Conservation (phyloP, 2,329 filamentous ascomycete species). For the Aspergillus quadricinctus region DNA sequence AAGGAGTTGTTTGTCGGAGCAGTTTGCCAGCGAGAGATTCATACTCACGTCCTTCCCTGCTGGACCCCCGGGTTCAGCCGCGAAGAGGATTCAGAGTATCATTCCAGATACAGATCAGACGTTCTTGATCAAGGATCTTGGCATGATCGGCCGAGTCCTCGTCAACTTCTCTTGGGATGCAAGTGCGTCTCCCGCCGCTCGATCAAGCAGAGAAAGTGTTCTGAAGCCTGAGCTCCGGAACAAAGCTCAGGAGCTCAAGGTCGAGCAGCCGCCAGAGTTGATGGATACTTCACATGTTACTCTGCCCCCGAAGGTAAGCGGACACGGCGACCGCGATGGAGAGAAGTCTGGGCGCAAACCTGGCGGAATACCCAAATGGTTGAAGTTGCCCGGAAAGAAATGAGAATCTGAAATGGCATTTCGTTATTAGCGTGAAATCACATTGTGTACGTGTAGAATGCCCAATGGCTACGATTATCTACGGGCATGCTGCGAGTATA, state of each 20-base stretch:
- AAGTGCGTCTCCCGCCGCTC: slow-evolving; percentile 52
- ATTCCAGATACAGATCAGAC: slow-evolving; percentile 44
- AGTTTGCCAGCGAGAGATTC: slow-evolving; percentile 59
- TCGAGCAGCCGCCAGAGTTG: slow-evolving; percentile 37
- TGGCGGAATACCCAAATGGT: slow-evolving; percentile 60
- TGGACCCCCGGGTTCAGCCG: slow-evolving; percentile 14
- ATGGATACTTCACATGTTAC: slow-evolving; percentile 50
- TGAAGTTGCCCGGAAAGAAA: slow-evolving; percentile 70
- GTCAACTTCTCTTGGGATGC: slow-evolving; percentile 74
- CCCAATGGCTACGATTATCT: not conserved
- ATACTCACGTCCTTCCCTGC: slow-evolving; percentile 58
- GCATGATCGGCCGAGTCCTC: slow-evolving; percentile 66
- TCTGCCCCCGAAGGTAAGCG: slow-evolving; percentile 38
- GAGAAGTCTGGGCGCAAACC: slow-evolving; percentile 32
- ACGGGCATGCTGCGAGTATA: not conserved
- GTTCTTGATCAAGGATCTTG: slow-evolving; percentile 67
- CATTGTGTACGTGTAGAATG: not conserved
- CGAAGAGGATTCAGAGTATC: slow-evolving; percentile 20
- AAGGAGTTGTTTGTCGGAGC: slow-evolving; percentile 61
- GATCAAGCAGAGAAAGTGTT: slow-evolving; percentile 50
- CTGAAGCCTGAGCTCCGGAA: slow-evolving; percentile 58
- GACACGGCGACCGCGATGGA: slow-evolving; percentile 18
- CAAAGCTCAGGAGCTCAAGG: slow-evolving; percentile 62
- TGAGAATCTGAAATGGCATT: slow-evolving; percentile 27
- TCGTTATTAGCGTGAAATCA: not conserved